Percentiles rank a stretch among this genome's conserved stretches.
Conservation (phyloP, 495 filamentous ascomycete species). For the Neurospora africana region DNA sequence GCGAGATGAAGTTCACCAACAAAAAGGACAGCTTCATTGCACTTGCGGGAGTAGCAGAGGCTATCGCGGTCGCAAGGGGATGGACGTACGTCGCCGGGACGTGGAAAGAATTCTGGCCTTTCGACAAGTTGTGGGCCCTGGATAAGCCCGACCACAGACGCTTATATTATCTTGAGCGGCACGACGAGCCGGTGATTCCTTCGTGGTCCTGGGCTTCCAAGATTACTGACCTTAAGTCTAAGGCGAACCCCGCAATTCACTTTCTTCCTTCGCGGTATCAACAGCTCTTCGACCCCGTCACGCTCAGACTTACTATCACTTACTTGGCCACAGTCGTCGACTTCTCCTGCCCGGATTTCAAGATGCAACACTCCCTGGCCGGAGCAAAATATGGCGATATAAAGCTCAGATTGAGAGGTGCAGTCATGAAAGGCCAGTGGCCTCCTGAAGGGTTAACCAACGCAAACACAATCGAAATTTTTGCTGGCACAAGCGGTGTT, state of each 20-base stretch:
- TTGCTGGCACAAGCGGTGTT: too few species aligned
- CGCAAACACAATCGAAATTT: too few species aligned
- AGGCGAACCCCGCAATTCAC: background rate
- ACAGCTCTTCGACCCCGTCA: background rate
- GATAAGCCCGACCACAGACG: too few species aligned
- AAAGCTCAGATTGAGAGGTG: background rate
- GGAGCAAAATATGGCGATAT: background rate
- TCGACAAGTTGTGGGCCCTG: background rate
- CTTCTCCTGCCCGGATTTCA: background rate
- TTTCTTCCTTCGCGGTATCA: background rate
- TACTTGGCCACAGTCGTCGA: background rate
- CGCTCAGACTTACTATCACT: background rate
- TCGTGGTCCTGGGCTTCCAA: background rate
- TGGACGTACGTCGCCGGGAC: slow-evolving; percentile 12
- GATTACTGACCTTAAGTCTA: background rate
- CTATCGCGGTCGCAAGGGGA: background rate
- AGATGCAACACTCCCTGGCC: background rate
- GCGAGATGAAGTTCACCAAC: slow-evolving; percentile 3
- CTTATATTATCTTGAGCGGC: too few species aligned
- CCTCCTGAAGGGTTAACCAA: too few species aligned
- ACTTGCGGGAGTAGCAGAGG: slow-evolving; percentile 10
- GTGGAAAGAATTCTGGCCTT: slow-evolving; percentile 5
- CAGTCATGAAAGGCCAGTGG: too few species aligned
- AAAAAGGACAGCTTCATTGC: slow-evolving; percentile 10
- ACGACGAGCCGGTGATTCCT: too few species aligned